Base-by-base conservation (phyloP, 2,329 filamentous ascomycete species). In the Emericellopsis atlantica region DNA sequence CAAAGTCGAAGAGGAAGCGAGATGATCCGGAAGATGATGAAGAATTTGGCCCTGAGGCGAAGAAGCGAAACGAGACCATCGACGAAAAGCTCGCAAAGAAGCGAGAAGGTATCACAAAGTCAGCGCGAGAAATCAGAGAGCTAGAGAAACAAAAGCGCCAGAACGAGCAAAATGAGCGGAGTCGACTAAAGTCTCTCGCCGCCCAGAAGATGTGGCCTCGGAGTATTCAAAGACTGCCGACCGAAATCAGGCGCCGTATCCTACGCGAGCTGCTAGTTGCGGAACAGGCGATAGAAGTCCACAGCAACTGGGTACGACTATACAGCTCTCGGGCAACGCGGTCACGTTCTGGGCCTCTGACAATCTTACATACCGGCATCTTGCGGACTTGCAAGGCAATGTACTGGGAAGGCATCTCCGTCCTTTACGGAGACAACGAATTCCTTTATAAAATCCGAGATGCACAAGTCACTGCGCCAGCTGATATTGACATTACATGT, bases 401-500 rank as follows among this genome's bases (percentile, higher is more conserved):
- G 23, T 57, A 57, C 26, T 6, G 37, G 0, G 65, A 72, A 49
- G 64, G 61, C 2, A 45, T 57, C 2, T 48, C 48, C 2, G 50
- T 72, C 5, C 55, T 75, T 1, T 75, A 69, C 43, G 63, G 66
- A 3, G 54, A 62, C 23, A 74, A 74, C 39, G 56, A 40, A 0
- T 74, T 74, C 44, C 46, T 56, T 2, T 73, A 74, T 44, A 52
- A 58, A 7, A 51, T 72, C 11, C 60, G 69, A 1, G 66, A 72
- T 44, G 42, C 42, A 8, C 14, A 29, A 29, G 8, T 12, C 26
- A n/a, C 2, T n/a, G 41, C 29, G 32, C 46, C 32, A 38, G 32
- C 44, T 3, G 40, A 52, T 29, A 33, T 56, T 8, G 26, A 43
- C 5, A 38, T 42, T 11, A 29, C 26, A 9, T 29, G 9, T 12